Evolutionary conservation across 75 land plant genomes (phyloP), one percentile per base, ranked within the genome.

Genomic region (Cryptomeria japonica): DNA sequence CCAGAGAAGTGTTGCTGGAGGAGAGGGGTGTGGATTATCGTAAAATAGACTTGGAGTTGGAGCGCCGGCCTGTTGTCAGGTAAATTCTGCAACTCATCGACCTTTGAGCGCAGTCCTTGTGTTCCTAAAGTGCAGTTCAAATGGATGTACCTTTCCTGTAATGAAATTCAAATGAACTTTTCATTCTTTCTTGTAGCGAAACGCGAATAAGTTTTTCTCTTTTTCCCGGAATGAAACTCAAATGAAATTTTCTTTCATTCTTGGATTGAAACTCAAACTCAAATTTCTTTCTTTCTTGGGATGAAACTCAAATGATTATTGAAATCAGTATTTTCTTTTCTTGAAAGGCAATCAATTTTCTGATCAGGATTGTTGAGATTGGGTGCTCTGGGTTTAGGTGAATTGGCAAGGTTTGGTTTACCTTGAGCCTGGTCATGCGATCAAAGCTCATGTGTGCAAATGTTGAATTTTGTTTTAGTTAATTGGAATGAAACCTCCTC

Each of bases 1-100:
- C 92, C 8, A 72, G 92, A 58, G 92, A 91, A 86, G 91, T 90
- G 8, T 56, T 89, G 73, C 86, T 91, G 8, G 88, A 87, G 49
- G 61, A 87, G 34, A 86, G 88, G 86, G 92, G 92, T 9, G 37
- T 83, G n/a, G 92, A 91, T 37, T 91, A 82, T 88, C 92, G 91
- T 44, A 87, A 87, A 39, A 82, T 84, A 70, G 91, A 91, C 61
- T 34, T 91, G 51, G 80, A 91, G 34, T 70, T 91, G 10, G 91
- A 91, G 41, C 89, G 72, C 89, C 70, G 88, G 46, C 22, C 88
- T 14, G 88, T 87, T 41, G 88, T 36, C 55, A 88, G 89, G 88
- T 86, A 46, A 44, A 44, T 31, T 32, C 76, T 36, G 11, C 13
- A 32, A 34, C 37, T 16, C 55, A 6, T 70, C n/a, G 4, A 70